These are phyloP conservation scores for Saccharomycopsis olivae DNA, from an alignment of 805 yeast species.

Conservation along the genomic window DNA sequence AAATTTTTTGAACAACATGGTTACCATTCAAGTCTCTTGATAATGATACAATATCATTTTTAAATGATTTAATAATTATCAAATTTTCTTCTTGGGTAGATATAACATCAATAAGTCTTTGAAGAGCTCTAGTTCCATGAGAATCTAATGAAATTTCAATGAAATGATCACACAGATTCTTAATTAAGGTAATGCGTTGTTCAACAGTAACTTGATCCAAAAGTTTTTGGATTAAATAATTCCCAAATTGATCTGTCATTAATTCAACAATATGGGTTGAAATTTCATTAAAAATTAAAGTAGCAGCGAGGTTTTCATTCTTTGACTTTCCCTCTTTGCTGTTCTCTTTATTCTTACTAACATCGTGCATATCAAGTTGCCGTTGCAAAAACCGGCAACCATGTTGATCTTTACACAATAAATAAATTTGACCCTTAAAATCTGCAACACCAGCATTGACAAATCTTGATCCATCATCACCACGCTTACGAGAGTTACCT, in stretches of 20 bases:
- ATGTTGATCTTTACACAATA: constrained; percentile 89
- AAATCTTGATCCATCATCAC: constrained; percentile 61
- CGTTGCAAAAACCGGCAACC: constrained; percentile 90
- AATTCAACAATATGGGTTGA: constrained; percentile 69
- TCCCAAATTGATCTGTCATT: constrained; percentile 97
- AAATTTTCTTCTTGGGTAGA: constrained; percentile 60
- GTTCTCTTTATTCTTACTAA: constrained; percentile 21
- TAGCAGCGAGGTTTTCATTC: constrained; percentile 35
- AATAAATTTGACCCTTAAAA: constrained; percentile 61
- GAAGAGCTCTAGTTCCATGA: constrained; percentile 94
- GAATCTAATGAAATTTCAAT: constrained; percentile 81
- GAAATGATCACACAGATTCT: constrained; percentile 43
- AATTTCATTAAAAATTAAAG: constrained; percentile 73
- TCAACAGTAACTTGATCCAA: constrained; percentile 62
- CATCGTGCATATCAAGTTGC: constrained; percentile 59
- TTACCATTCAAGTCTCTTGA: constrained; percentile 91
- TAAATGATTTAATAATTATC: constrained; percentile 48
- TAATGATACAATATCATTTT: constrained; percentile 64
- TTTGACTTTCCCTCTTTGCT: not conserved
- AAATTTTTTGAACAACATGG: constrained; percentile 90
- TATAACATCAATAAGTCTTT: constrained; percentile 80
- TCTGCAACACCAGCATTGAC: constrained; percentile 58
- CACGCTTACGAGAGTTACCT: constrained; percentile 6
- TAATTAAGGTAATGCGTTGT: constrained; percentile 61
- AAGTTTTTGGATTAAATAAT: constrained; percentile 83